Base-by-base conservation (phyloP, 1,284 basidiomycete species). In the Microbotryum scabiosae region DNA sequence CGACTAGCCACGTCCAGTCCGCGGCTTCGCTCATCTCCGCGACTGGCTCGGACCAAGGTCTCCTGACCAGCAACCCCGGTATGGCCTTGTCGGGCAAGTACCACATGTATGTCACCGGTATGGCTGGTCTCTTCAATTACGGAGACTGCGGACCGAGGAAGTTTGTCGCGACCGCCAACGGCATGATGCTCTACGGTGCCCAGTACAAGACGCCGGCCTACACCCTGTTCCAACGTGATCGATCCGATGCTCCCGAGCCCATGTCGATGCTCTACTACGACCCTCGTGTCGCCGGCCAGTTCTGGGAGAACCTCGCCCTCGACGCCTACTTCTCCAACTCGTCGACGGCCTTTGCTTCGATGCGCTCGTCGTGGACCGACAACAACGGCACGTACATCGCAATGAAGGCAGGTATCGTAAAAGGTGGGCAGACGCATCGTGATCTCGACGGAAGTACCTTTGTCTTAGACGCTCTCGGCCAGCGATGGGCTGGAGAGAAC, bases 221-320 rank as follows among this genome's bases (percentile, higher is more conserved):
- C 74, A 79, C 84, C 20, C 81, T 97, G 54, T 91, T 85, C 82
- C 93, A 97, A 77, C 88, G 93, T 63, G 93, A 97, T 73, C 88
- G 87, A 70, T 69, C 71, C 43, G 92, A 97, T 71, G 85, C 90
- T 2, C 77, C 85, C 14, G 93, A 97, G 68, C 93, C 93, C 0
- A 52, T 85, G 82, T 84, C 84, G 72, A 93, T 97, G 90, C 93
- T 97, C 80, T 97, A 90, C 90, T 97, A 97, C 75, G 81, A 96
- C 73, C 84, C 90, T 10, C 79, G 82, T 5, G 82, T 85, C 52
- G 77, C 79, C 20, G 93, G 93, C 60, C 89, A 89, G 49, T 97
- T 87, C 81, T 97, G 90, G 91, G 84, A 91, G 72, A 85, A 84
- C 51, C 76, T 86, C 48, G 74, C 86, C 2, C 81, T 97, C 50